Percentiles rank a stretch among this genome's conserved stretches.
These are phyloP conservation scores for Periconia sp. DNA, from an alignment of 2,329 filamentous ascomycete species.

Conservation along the genomic window DNA sequence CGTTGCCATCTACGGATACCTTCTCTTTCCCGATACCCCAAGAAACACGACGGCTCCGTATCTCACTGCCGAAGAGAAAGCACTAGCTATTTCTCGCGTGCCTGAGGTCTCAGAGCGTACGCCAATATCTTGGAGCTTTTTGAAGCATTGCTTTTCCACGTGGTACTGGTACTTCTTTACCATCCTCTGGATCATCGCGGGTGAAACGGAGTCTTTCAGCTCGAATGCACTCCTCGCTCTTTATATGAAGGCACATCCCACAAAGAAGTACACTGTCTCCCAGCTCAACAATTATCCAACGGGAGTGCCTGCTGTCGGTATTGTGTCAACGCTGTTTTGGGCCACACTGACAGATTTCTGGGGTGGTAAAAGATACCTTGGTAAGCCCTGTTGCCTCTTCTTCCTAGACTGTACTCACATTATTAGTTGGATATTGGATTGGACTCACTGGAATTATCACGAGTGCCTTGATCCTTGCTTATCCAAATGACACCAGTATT, in stretches of 20 bases:
- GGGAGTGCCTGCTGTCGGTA: slow-evolving; percentile 60
- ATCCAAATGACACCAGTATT: slow-evolving; percentile 56
- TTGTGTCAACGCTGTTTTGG: slow-evolving; percentile 68
- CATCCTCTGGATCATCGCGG: slow-evolving; percentile 71
- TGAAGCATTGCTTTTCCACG: slow-evolving; percentile 62
- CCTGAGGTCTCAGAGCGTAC: slow-evolving; percentile 51
- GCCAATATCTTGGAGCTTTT: slow-evolving; percentile 57
- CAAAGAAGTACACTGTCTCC: slow-evolving; percentile 53
- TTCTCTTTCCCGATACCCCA: slow-evolving; percentile 44
- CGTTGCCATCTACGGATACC: slow-evolving; percentile 55
- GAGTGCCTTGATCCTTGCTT: slow-evolving; percentile 65
- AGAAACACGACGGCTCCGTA: slow-evolving; percentile 51
- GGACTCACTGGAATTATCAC: slow-evolving; percentile 68
- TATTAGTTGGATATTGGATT: slow-evolving; percentile 60
- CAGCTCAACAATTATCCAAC: slow-evolving; percentile 63
- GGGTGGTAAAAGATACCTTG: slow-evolving; percentile 68
- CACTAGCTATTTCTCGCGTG: slow-evolving; percentile 53
- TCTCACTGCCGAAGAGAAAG: slow-evolving; percentile 48
- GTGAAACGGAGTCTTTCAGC: slow-evolving; percentile 74
- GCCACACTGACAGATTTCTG: slow-evolving; percentile 71
- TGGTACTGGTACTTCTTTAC: slow-evolving; percentile 73
- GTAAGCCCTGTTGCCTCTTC: slow-evolving; percentile 10
- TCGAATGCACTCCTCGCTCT: slow-evolving; percentile 64
- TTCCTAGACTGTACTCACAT: slow-evolving; percentile 8
- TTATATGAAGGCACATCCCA: slow-evolving; percentile 57